Percentiles rank a stretch among this genome's conserved stretches.
phyloP scores from a whole-genome alignment of 306 rosid genomes.

The Ziziphus jujuba region DNA sequence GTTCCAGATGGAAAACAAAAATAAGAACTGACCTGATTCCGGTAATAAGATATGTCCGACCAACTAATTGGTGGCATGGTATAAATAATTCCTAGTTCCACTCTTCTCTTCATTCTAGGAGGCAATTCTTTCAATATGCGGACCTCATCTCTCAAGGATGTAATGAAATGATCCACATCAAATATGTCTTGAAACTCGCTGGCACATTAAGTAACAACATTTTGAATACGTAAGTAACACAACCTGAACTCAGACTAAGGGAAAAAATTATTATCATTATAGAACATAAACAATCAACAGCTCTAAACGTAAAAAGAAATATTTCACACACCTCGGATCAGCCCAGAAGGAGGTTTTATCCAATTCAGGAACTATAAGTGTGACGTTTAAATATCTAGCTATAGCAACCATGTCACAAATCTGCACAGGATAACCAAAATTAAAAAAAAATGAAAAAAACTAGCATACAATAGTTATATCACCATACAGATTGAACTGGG shows the following conservation, averaged over 20 bases:
- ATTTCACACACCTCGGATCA: conserved; percentile 76
- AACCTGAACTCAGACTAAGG: conserved; percentile 1
- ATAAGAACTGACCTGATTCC: conserved; percentile 62
- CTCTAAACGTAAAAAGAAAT: neutral
- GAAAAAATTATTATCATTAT: conserved; percentile 5
- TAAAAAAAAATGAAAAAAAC: neutral
- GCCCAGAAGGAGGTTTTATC: conserved; percentile 98
- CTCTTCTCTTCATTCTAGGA: conserved; percentile 78
- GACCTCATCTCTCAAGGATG: conserved; percentile 96
- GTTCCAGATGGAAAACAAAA: neutral
- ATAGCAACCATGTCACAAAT: conserved; percentile 98
- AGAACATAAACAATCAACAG: neutral
- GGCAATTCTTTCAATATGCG: conserved; percentile 94
- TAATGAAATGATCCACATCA: conserved; percentile 86
- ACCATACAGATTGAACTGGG: neutral
- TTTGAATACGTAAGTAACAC: conserved; percentile 14
- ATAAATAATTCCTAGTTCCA: conserved; percentile 65
- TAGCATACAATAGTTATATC: neutral
- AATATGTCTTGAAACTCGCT: conserved; percentile 96
- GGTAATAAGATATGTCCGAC: conserved; percentile 93
- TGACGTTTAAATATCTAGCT: conserved; percentile 87
- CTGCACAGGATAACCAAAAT: conserved; percentile 39
- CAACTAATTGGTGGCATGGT: conserved; percentile 97
- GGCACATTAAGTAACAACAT: conserved; percentile 23
- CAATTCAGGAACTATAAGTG: conserved; percentile 88